Evolutionary conservation across 495 filamentous ascomycete genomes (phyloP), one percentile per base, ranked within the genome.

Genomic region (Rusavskia elegans): DNA sequence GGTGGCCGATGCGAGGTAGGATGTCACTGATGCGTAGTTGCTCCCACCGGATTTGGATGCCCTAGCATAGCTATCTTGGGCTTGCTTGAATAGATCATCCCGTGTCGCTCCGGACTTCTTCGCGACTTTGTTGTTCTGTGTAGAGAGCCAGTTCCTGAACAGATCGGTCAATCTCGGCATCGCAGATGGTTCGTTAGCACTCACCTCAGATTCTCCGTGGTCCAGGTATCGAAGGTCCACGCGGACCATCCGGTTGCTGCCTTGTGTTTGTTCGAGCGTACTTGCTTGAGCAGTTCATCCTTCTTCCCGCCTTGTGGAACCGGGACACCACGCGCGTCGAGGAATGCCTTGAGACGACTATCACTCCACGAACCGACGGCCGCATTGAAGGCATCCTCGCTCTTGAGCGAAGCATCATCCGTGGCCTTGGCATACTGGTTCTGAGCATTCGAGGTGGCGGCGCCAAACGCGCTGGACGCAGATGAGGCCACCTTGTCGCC

Each of bases 151-250:
- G 42, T 77, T 72, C 68, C 78, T 81, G 57, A 0, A 38, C n/a
- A 39, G 41, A 54, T 71, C 23, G 58, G 56, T 19, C 21, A 36
- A 23, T 42, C 23, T 20, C 14, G 29, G 8, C n/a, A 21, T 1
- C 14, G 7, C 9, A 29, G 1, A 17, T n/a, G 16, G 3, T 11
- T 27, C 3, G 14, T 21, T 35, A 25, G 4, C 9, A 59, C 72
- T 66, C 66, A 80, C 78, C 79, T 81, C 39, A 93, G 66, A 64
- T 87, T 84, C 25, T 89, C 84, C 54, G 75, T 76, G 10, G 82
- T 84, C 71, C 83, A 84, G 48, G 87, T 87, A 58, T 92, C 84
- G 65, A 88, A 92, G 32, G 81, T 89, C 84, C 87, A 90, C 20
- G 83, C 80, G 51, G 71, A 82, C 68, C 75, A 89, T 37, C 80